Evolutionary conservation across 257 asterid species (phyloP).

Genomic region (Verbena officinalis): DNA sequence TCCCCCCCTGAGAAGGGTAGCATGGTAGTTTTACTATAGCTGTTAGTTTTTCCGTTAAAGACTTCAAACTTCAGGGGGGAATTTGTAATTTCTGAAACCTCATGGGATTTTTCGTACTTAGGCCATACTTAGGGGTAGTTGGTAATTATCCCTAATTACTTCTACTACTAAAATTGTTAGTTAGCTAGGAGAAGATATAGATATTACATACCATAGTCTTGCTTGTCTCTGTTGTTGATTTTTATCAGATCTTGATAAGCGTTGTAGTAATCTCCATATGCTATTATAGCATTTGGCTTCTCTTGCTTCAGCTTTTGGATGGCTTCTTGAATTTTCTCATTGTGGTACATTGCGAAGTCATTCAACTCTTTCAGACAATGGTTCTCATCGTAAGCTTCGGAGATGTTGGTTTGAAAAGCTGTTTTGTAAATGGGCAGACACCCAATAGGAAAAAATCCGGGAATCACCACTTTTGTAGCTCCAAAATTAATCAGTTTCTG

Average conservation of each 20-base stretch:
- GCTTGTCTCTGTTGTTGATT: too few species aligned
- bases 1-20: too few species aligned
- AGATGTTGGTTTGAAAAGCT: slow-evolving; percentile 14
- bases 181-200: background rate
- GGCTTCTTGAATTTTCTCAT: slow-evolving; percentile 8
- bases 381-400: slow-evolving; percentile 13
- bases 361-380: slow-evolving; percentile 23
- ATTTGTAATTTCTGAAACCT: too few species aligned
- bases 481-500: slow-evolving; percentile 23
- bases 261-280: slow-evolving; percentile 33
- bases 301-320: slow-evolving; percentile 7
- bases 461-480: slow-evolving; percentile 25
- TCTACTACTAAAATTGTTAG: too few species aligned
- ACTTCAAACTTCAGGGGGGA: too few species aligned
- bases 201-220: too few species aligned
- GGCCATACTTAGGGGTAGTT: too few species aligned
- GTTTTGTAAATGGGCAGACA: slow-evolving; percentile 25
- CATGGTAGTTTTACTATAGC: too few species aligned
- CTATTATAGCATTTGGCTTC: slow-evolving; percentile 12
- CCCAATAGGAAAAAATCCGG: slow-evolving; percentile 31
- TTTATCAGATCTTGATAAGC: slow-evolving; percentile 14
- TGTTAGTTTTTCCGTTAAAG: too few species aligned
- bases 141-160: too few species aligned
- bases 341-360: slow-evolving; percentile 23
- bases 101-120: too few species aligned